Evolutionary conservation across 768 basidiomycete genomes (phyloP).

Genomic region (Coprinellus aureogranulatus): DNA sequence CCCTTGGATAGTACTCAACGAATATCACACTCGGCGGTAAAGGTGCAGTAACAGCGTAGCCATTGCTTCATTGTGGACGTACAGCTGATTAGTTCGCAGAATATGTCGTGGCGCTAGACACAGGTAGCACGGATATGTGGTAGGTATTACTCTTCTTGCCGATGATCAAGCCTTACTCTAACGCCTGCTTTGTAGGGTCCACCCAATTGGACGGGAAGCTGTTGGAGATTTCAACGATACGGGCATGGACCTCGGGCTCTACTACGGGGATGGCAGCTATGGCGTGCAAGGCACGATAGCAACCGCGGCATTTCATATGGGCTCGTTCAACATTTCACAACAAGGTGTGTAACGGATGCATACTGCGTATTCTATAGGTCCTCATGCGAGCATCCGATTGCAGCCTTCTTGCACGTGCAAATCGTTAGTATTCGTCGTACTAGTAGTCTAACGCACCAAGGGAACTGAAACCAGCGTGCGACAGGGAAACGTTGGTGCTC

Average conservation of each 20-base stretch:
- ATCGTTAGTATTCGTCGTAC: neutral
- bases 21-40: conserved; percentile 29
- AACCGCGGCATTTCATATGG: conserved; percentile 28
- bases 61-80: too few species aligned
- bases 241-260: conserved; percentile 20
- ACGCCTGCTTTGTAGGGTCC: conserved; percentile 23
- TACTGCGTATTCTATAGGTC: neutral
- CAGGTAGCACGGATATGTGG: conserved; percentile 38
- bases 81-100: too few species aligned
- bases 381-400: conserved; percentile 22
- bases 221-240: conserved; percentile 33
- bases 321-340: conserved; percentile 23
- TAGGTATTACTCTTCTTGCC: too few species aligned
- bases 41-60: too few species aligned
- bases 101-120: conserved; percentile 31
- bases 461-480: neutral
- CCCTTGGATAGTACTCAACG: conserved; percentile 21
- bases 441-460: neutral
- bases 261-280: conserved; percentile 35
- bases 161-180: too few species aligned
- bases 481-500: neutral
- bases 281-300: conserved; percentile 33
- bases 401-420: conserved; percentile 6
- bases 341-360: conserved; percentile 21
- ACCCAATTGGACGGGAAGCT: conserved; percentile 23